These are phyloP conservation scores for Ochetophila trinervis DNA, from an alignment of 306 rosid genomes.

Conservation along the genomic window DNA sequence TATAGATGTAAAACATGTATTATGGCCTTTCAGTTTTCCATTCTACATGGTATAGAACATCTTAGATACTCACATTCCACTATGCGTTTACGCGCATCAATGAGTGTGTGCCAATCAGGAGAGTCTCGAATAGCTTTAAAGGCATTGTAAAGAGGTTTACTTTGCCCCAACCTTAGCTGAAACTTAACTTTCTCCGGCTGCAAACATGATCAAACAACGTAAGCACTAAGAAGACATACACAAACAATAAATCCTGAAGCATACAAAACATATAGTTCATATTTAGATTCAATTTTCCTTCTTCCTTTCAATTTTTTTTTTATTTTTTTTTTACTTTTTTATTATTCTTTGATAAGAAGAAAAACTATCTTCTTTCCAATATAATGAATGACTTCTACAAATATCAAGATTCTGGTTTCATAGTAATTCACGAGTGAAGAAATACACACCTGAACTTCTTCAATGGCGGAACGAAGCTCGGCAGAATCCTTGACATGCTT, in stretches of 20 bases:
- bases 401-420: not conserved
- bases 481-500: constrained; percentile 83
- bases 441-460: constrained; percentile 78
- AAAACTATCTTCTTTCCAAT: not conserved
- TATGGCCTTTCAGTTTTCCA: not conserved
- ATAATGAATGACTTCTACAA: not conserved
- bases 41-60: constrained; percentile 8
- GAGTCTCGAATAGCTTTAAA: constrained; percentile 83
- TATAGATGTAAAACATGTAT: too few relatives aligned
- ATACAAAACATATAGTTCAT: not conserved
- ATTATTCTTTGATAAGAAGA: too few relatives aligned
- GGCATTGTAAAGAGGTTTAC: constrained; percentile 84
- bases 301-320: too few relatives aligned
- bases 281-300: too few relatives aligned
- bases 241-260: not conserved
- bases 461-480: constrained; percentile 89
- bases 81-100: constrained; percentile 83
- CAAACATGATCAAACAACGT: constrained; percentile 31
- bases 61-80: constrained; percentile 67
- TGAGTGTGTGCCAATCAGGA: constrained; percentile 66
- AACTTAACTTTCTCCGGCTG: constrained; percentile 90
- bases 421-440: not conserved
- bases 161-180: constrained; percentile 77
- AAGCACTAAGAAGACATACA: constrained; percentile 11
- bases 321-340: too few relatives aligned